Evolutionary conservation across 192 early-diverging fungal genomes (phyloP), one percentile per base, ranked within the genome.

Genomic region (Umbelopsis ramanniana): DNA sequence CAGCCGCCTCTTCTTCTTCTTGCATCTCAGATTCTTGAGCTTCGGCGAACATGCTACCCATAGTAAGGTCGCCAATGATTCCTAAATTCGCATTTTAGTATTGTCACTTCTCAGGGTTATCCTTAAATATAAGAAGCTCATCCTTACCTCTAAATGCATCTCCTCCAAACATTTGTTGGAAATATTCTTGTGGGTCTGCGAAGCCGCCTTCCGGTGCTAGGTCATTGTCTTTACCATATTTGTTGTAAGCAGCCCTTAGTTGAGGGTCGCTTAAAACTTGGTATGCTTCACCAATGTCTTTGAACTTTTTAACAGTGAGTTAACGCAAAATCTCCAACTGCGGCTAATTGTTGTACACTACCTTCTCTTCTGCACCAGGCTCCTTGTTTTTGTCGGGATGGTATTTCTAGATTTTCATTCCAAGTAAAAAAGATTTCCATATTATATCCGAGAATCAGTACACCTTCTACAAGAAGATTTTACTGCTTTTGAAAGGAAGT

Each of bases 1-100:
- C 81, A 19, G 74, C 82, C 11, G 76, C 74, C 37, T 85, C 79
- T 1, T 29, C 29, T 29, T 79, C 78, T 35, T 78, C 76, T 46
- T 78, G 80, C 3, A 81, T 76, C n/a, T 87, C 73, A 26, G 85
- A 87, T 45, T 91, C 87, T 40, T 69, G 50, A 12, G 63, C 68
- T 37, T 79, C 77, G 14, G 55, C 70, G 40, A 79, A 72, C 70
- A 81, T 68, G n/a, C 74, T 73, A 23, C 92, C 93, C 37, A 97
- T 91, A 24, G 91, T 89, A 55, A 97, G 89, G 68, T 95, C 95
- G 47, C 95, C 95, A 81, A 97, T 94, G 72, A 97, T 88, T 73
- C 88, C 88, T 69, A 82, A 76, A 81, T 8, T 43, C 9, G 17
- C 14, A 66, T 43, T 12, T 22, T 6, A 11, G 4, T 23, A 26